Percentiles rank a stretch among this genome's conserved stretches.
Conservation (phyloP, 306 rosid species). For the Cucumis melo region DNA sequence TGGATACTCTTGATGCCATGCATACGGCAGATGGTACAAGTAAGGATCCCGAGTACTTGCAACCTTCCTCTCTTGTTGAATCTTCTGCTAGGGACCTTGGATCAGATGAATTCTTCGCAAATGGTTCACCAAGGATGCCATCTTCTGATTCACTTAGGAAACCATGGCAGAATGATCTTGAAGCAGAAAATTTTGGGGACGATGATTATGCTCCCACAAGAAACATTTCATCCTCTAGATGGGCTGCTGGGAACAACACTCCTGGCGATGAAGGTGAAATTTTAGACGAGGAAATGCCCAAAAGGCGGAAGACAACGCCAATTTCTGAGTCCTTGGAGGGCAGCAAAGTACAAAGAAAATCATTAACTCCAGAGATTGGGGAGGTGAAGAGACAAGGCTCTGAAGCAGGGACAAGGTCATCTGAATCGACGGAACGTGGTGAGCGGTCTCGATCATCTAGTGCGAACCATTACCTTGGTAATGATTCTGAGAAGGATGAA, state of each 20-base stretch:
- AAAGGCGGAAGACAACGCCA: conserved; percentile 39
- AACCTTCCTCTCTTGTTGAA: conserved; percentile 14
- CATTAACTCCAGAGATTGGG: conserved; percentile 47
- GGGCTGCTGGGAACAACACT: conserved; percentile 83
- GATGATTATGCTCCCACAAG: conserved; percentile 63
- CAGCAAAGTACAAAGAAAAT: conserved; percentile 26
- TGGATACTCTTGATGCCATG: conserved; percentile 27
- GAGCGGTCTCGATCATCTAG: conserved; percentile 36
- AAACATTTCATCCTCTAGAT: conserved; percentile 84
- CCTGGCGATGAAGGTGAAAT: conserved; percentile 89
- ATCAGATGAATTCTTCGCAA: conserved; percentile 5
- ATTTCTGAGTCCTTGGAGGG: conserved; percentile 26
- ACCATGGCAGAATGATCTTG: conserved; percentile 23
- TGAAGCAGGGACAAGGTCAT: conserved; percentile 48
- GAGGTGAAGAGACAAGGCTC: conserved; percentile 49
- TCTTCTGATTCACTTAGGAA: conserved; percentile 24
- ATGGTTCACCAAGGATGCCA: conserved; percentile 19
- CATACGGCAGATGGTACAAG: conserved; percentile 14
- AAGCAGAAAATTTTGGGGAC: conserved; percentile 40
- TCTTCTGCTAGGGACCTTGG: conserved; percentile 12
- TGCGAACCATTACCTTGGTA: conserved; percentile 44
- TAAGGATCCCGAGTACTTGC: conserved; percentile 18
- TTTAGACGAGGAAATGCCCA: conserved; percentile 41
- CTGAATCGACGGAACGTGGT: conserved; percentile 57
- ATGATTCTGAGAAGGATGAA: conserved; percentile 53